These are phyloP conservation scores for Diplotaxis tenuifolia DNA, from an alignment of 345 rosid species.

Conservation along the genomic window DNA sequence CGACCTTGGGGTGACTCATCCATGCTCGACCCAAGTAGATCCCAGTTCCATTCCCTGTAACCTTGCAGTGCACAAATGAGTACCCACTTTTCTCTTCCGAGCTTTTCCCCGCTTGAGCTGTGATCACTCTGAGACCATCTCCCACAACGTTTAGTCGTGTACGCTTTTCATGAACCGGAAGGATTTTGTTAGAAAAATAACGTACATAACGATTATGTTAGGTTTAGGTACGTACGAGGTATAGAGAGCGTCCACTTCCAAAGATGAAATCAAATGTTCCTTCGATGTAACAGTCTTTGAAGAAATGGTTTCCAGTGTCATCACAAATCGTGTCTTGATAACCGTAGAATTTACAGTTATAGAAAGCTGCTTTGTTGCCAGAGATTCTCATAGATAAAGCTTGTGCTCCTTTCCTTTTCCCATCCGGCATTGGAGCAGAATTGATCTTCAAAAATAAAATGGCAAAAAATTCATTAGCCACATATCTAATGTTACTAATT, in stretches of 20 bases:
- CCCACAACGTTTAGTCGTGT: conserved; percentile 39
- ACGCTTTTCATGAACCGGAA: background rate
- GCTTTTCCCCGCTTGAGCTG: conserved; percentile 59
- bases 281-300: conserved; percentile 63
- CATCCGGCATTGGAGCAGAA: conserved; percentile 55
- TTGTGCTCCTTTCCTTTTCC: conserved; percentile 43
- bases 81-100: conserved; percentile 45
- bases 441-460: conserved; percentile 32
- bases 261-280: conserved; percentile 81
- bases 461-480: conserved; percentile 2
- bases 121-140: conserved; percentile 44
- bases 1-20: conserved; percentile 47
- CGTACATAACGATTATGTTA: too few species aligned
- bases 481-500: conserved; percentile 15
- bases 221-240: conserved; percentile 49
- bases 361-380: conserved; percentile 59
- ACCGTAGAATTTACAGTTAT: conserved; percentile 53
- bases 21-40: conserved; percentile 67
- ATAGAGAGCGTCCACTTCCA: conserved; percentile 61
- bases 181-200: background rate
- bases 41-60: conserved; percentile 43
- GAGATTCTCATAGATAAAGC: conserved; percentile 56
- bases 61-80: conserved; percentile 42
- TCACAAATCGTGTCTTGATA: conserved; percentile 75
- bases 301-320: conserved; percentile 65